Base-by-base conservation (phyloP, 106 monocot species). In the Dioscorea dumetorum region DNA sequence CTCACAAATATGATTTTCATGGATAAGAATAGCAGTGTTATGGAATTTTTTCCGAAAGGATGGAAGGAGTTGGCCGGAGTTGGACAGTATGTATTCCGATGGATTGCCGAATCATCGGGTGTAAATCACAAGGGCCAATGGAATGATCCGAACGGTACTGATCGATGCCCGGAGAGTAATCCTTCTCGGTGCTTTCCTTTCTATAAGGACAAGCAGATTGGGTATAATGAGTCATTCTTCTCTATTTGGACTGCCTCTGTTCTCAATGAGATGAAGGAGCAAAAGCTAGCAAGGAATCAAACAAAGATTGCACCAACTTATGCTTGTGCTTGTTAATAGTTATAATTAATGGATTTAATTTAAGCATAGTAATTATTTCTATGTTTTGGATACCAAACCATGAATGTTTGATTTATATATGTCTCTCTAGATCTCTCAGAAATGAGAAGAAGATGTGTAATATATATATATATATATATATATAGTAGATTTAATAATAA, bases 1-100 rank as follows among this genome's bases (percentile, higher is more conserved):
- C 49, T 95, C 69, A 83, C 94, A 3, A 91, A 91, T 77, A 72
- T 95, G 77, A 13, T 85, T 8, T 85, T 91, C 74, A 83, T 95
- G 91, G 79, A 95, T 41, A 76, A 70, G 76, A 86, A 83, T 77
- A 91, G 87, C 71, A 88, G 87, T 68, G 64, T 94, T 7, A 82
- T 90, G 87, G 91, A 94, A 81, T 85, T 94, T 72, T 91, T 85
- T 68, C 90, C 87, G 10, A 88, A 81, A 19, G 90, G 94, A 11
- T 94, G 90, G 90, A 59, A 59, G 50, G 81, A 94, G 68, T 19
- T 74, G 8, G 87, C 85, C 18, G 90, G 94, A 3, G 67, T 59
- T 0, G 94, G 94, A 17, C 93, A 94, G 73, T 78, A 70, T 53
- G 90, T 90, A 22, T 84, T 48, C 87, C 71, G 59, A 8, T 90